phyloP scores from a whole-genome alignment of 139 green algal species.

The Pleodorina starrii region DNA sequence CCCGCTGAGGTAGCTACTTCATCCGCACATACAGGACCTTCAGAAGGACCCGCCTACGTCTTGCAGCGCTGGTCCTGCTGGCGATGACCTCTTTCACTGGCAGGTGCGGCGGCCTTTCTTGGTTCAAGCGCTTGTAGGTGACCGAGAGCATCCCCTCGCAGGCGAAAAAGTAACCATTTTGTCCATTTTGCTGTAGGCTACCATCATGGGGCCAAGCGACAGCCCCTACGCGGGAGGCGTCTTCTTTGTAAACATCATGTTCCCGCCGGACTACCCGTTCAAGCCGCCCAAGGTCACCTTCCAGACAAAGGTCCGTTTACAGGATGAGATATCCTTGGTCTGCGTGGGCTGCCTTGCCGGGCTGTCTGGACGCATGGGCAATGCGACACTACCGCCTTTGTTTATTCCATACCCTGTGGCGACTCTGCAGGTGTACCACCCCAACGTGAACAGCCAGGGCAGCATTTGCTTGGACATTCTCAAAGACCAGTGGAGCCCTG shows the following conservation, averaged over 20 bases:
- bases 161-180: background rate
- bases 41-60: conserved; percentile 94
- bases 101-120: conserved; percentile 69
- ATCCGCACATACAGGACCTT: conserved; percentile 77
- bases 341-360: no score
- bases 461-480: conserved; percentile 98
- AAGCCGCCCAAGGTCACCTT: conserved; percentile 98
- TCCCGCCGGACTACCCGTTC: conserved; percentile 87
- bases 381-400: no score
- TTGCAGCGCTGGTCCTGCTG: conserved; percentile 87
- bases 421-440: conserved; percentile 94
- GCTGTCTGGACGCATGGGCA: no score
- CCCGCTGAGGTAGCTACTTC: background rate
- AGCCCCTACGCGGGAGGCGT: conserved; percentile 95
- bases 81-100: conserved; percentile 96
- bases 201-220: conserved; percentile 75
- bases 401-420: no score
- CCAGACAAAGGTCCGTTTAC: conserved; percentile 83
- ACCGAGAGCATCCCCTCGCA: no score
- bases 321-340: no score
- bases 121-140: background rate
- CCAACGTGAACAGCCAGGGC: conserved; percentile 98
- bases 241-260: conserved; percentile 98
- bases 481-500: conserved; percentile 99
- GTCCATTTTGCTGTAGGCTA: conserved; percentile 12